A percentile compares a stretch with the other conserved stretches of the same genome.
These are phyloP conservation scores for Harringtonia aguacate DNA, from an alignment of 2,329 filamentous ascomycete genomes.

Conservation along the genomic window DNA sequence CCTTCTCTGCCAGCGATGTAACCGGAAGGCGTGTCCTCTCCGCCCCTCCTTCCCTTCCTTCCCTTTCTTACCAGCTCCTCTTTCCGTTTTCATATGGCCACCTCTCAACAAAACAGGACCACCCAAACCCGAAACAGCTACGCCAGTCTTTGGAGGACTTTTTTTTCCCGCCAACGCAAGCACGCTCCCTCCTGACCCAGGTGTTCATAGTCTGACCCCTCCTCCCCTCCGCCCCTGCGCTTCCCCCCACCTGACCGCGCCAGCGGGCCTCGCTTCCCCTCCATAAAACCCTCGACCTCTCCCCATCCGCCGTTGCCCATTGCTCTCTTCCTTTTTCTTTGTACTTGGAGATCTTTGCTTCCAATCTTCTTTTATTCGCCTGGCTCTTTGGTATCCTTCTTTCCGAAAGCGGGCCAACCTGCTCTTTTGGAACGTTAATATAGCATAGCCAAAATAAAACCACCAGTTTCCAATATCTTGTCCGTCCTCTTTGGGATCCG, in stretches of 20 bases:
- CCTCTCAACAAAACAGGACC: no score
- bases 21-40: no score
- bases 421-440: conserved; percentile 1
- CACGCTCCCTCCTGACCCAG: no score
- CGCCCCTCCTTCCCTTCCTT: no score
- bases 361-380: not conserved
- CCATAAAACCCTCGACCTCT: not conserved
- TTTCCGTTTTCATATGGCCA: conserved; percentile 1
- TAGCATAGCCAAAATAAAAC: conserved; percentile 12
- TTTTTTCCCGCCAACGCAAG: no score
- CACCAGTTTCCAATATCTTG: conserved; percentile 2
- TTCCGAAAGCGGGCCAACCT: not conserved
- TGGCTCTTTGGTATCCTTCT: not conserved
- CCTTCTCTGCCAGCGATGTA: no score
- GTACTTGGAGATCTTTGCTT: not conserved
- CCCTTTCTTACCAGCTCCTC: conserved; percentile 4
- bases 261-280: not conserved
- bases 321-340: not conserved
- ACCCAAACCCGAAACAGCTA: no score
- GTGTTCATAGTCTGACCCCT: not conserved
- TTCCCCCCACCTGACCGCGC: not conserved
- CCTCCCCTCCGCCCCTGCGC: not conserved
- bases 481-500: not conserved
- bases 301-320: not conserved
- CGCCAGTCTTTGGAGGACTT: no score